Conservation (phyloP, 768 basidiomycete genomes). For the Suillus discolor region DNA sequence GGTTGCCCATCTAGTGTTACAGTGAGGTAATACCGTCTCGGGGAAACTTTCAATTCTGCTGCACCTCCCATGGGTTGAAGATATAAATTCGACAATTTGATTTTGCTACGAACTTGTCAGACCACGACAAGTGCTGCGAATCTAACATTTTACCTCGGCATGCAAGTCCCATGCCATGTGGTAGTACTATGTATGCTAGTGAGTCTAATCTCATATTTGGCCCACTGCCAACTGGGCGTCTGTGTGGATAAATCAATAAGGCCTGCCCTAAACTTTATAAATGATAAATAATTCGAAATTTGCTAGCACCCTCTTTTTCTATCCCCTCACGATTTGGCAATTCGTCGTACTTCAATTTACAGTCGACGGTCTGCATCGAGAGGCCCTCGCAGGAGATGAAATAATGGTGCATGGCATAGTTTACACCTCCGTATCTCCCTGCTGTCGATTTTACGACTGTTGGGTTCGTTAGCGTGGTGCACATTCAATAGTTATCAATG, state of each 20-base stretch:
- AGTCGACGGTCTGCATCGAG: conserved; percentile 45
- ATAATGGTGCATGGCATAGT: conserved; percentile 87
- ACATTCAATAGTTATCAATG: conserved; percentile 50
- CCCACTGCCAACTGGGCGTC: not conserved
- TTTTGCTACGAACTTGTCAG: not conserved
- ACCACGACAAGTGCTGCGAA: not conserved
- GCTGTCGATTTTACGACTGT: conserved; percentile 51
- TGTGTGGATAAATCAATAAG: conserved; percentile 2
- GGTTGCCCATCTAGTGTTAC: not conserved
- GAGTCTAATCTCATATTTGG: not conserved
- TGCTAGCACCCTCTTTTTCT: conserved; percentile 7
- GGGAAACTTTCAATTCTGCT: not conserved
- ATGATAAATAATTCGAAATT: conserved; percentile 3
- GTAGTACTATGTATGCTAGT: too few species aligned
- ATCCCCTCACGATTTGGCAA: conserved; percentile 51
- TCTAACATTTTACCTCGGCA: not conserved
- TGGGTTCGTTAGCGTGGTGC: conserved; percentile 87
- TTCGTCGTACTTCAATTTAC: conserved; percentile 39
- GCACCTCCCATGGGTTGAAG: not conserved
- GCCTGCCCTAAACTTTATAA: conserved; percentile 40
- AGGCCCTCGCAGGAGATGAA: conserved; percentile 90
- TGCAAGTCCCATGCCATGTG: not conserved
- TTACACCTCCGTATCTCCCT: conserved; percentile 90
- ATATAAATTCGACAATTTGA: not conserved
- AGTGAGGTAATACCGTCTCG: not conserved